Percentiles rank a stretch among this genome's conserved stretches.
phyloP scores from a whole-genome alignment of 441 rosid species.

The Adansonia madagascariensis region DNA sequence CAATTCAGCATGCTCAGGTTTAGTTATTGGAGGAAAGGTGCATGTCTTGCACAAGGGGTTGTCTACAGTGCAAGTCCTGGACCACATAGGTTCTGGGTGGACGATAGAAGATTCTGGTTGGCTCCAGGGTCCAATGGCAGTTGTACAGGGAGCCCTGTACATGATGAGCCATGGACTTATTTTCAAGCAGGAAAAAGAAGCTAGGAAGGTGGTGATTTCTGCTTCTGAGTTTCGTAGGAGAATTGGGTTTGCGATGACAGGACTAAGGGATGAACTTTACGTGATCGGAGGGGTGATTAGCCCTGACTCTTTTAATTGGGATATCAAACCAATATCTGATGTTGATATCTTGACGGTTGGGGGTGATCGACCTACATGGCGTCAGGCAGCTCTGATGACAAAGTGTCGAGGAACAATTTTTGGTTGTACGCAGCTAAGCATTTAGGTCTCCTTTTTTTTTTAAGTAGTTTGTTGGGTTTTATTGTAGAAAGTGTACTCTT shows the following conservation, averaged over 20 bases:
- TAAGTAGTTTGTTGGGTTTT: constrained; percentile 12
- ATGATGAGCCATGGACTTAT: constrained; percentile 74
- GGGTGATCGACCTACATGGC: constrained; percentile 74
- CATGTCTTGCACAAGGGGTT: constrained; percentile 87
- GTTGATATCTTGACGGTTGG: constrained; percentile 57
- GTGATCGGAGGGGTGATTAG: constrained; percentile 91
- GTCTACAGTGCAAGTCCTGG: constrained; percentile 81
- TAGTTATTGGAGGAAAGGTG: constrained; percentile 65
- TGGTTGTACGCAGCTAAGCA: constrained; percentile 74
- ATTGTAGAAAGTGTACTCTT: constrained; percentile 34
- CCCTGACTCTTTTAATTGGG: constrained; percentile 85
- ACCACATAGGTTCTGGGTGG: constrained; percentile 63
- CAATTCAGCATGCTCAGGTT: constrained; percentile 84
- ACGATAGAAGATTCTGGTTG: constrained; percentile 69
- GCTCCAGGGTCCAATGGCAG: constrained; percentile 92
- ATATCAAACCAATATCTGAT: constrained; percentile 70
- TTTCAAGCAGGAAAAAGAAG: constrained; percentile 56
- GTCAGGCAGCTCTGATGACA: constrained; percentile 75
- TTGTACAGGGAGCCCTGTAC: constrained; percentile 62
- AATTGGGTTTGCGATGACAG: constrained; percentile 79
- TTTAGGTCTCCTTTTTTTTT: constrained; percentile 35
- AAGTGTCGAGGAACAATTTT: constrained; percentile 75
- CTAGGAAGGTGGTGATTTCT: constrained; percentile 57
- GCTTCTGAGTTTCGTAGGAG: constrained; percentile 81
- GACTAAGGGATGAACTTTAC: constrained; percentile 68